Base-by-base conservation (phyloP, 2,329 filamentous ascomycete genomes). In the Fusarium coicis region DNA sequence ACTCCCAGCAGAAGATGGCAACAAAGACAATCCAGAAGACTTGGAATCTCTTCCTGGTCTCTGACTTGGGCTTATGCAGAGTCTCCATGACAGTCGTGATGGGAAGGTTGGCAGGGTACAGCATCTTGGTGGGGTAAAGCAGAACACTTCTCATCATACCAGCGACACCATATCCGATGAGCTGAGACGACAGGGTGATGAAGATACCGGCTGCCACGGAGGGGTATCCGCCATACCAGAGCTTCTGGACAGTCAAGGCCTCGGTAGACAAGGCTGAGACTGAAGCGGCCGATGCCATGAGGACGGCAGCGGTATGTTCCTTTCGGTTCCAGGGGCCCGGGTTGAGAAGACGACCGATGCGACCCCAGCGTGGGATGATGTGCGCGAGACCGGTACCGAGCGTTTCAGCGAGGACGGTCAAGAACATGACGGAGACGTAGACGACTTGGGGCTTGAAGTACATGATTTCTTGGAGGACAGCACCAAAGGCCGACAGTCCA, bases 151-250 rank as follows among this genome's bases (percentile, higher is more conserved):
- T 81, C 73, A 88, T 75, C 28, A 87, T 64, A 18, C 86, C 86
- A 9, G 84, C 83, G 46, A 88, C 76, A 36, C 85, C 86, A 44
- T 85, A 88, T 0, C 86, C 86, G 23, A 87, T 79, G 15, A 85
- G 77, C 53, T 87, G 86, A 5, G 85, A 86, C 0, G 86, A 85
- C 14, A 88, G 73, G 1, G 82, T 79, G 37, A 86, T 72, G 68
- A 88, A 84, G 55, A 87, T 82, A 14, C 81, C 81, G 1, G 81
- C 81, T 5, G 77, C 83, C 18, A 21, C 18, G 19, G 19, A 15
- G 3, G 84, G 80, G 21, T 81, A 78, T 14, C 81, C 76, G 23
- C 81, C 78, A 62, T 88, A 88, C 76, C 82, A 88, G 5, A 88
- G 81, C 58, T 82, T 75, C 76, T 88, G 84, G 2, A 82, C 84